Evolutionary conservation across 495 filamentous ascomycete species (phyloP).

Genomic region (Aspergillus sclerotiicarbonarius): DNA sequence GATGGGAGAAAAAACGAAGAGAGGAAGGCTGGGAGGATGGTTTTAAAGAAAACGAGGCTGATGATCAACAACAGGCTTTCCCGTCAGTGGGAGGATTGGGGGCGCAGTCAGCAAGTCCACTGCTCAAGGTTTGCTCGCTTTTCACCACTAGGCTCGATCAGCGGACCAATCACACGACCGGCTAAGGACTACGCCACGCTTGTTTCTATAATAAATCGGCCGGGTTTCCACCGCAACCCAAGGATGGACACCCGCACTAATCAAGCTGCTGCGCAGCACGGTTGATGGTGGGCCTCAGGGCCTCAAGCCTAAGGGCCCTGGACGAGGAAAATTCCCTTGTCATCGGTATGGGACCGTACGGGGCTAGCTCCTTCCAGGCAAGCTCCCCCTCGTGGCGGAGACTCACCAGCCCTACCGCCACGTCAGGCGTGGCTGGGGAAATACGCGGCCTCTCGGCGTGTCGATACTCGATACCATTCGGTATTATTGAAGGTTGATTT

Average conservation of each 20-base stretch:
- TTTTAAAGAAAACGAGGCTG: conserved; percentile 6
- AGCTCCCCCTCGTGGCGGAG: conserved; percentile 17
- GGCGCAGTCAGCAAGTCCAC: conserved; percentile 6
- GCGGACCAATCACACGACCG: not conserved
- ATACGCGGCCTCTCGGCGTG: conserved; percentile 20
- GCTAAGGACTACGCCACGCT: not conserved
- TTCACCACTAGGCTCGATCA: not conserved
- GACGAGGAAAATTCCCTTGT: not conserved
- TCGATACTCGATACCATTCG: too few relatives aligned
- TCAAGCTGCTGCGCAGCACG: not conserved
- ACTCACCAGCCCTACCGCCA: conserved; percentile 20
- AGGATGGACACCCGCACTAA: not conserved
- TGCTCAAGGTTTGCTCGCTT: not conserved
- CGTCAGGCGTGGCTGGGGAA: conserved; percentile 18
- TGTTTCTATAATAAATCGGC: conserved; percentile 1
- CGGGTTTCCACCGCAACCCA: conserved; percentile 5
- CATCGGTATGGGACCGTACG: conserved; percentile 1
- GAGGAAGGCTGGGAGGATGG: conserved; percentile 8
- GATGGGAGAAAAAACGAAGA: not conserved
- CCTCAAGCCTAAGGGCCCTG: too few relatives aligned
- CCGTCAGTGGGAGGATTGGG: not conserved
- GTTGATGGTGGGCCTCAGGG: not conserved
- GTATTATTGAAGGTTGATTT: too few relatives aligned
- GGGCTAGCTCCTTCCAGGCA: conserved; percentile 12
- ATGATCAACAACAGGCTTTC: not conserved